Conservation (phyloP, 768 basidiomycete species). For the Cystobasidium onofrii region DNA sequence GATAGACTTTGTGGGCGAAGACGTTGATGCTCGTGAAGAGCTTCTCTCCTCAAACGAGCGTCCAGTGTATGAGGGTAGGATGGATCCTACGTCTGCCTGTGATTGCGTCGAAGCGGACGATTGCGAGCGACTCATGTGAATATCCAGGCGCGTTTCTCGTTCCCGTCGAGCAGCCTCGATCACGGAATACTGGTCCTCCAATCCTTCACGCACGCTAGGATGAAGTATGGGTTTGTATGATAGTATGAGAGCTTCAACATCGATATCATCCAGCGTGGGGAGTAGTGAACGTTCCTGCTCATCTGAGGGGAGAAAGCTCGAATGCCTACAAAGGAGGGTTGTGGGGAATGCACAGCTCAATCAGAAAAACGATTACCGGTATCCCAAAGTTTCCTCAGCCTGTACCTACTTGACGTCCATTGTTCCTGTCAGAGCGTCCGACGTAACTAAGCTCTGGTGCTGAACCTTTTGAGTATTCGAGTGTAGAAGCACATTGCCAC, state of each 20-base stretch:
- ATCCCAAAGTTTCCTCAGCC: too few relatives aligned
- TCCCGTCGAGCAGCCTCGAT: not conserved
- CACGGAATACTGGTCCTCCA: not conserved
- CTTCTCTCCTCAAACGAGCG: not conserved
- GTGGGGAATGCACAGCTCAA: too few relatives aligned
- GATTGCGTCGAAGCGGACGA: not conserved
- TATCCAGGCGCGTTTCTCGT: not conserved
- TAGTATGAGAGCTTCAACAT: not conserved
- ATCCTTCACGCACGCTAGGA: not conserved
- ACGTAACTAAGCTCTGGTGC: not conserved
- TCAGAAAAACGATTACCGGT: too few relatives aligned
- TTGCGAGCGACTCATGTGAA: not conserved
- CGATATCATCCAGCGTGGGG: not conserved
- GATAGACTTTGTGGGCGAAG: not conserved
- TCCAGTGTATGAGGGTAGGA: not conserved
- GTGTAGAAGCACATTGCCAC: not conserved
- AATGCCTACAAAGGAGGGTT: not conserved
- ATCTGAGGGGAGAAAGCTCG: not conserved
- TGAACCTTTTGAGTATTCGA: not conserved
- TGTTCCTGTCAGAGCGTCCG: not conserved
- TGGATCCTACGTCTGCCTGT: not conserved
- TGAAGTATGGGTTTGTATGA: not conserved
- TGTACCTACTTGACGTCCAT: not conserved
- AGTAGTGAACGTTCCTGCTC: not conserved
- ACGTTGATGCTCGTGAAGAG: not conserved